Evolutionary conservation across 768 basidiomycete genomes (phyloP).

Genomic region (Podaxis rugospora): DNA sequence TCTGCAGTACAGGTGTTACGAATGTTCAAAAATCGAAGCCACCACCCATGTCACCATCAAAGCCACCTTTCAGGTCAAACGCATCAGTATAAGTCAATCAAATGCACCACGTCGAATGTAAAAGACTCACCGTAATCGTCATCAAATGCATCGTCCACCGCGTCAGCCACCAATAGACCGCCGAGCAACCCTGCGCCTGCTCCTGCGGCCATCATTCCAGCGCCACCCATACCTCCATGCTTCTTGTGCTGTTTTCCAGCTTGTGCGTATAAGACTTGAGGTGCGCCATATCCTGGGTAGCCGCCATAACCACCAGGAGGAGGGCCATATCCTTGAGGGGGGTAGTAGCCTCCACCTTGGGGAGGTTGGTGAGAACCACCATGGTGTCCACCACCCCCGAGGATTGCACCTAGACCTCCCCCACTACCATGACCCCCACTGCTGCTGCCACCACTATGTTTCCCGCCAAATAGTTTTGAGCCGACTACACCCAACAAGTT

Average conservation of each 20-base stretch:
- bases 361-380: neutral
- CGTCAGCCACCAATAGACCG: conserved; percentile 51
- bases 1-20: neutral
- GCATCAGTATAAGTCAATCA: neutral
- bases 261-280: conserved; percentile 25
- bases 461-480: conserved; percentile 15
- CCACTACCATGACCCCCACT: neutral
- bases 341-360: neutral
- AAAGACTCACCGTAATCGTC: conserved; percentile 14
- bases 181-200: conserved; percentile 66
- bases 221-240: conserved; percentile 38
- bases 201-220: conserved; percentile 30
- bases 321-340: neutral
- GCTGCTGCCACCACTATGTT: conserved; percentile 12
- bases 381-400: neutral
- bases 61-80: neutral
- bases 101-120: neutral
- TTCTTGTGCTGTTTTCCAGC: conserved; percentile 26
- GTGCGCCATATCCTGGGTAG: neutral
- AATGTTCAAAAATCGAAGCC: neutral
- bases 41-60: neutral
- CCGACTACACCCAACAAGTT: neutral
- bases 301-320: conserved; percentile 2
- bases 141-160: conserved; percentile 34
- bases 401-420: conserved; percentile 12